Percentiles rank a stretch among this genome's conserved stretches.
phyloP scores from a whole-genome alignment of 176 grass and related monocot species.

The Puccinellia tenuiflora region DNA sequence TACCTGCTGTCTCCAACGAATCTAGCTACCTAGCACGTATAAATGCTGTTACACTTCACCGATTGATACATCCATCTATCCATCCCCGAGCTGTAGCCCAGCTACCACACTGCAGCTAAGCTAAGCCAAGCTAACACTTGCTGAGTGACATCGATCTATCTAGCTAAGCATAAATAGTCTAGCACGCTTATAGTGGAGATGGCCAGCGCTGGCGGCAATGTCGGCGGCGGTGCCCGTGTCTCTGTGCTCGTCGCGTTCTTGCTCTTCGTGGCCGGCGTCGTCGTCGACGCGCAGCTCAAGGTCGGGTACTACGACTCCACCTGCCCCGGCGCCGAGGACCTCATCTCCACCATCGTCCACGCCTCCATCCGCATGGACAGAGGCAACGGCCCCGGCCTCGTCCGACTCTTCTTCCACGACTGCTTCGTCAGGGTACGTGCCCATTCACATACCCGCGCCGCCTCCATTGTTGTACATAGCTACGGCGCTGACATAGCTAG shows the following conservation, averaged over 20 bases:
- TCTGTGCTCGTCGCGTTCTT: neutral
- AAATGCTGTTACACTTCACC: conserved; percentile 9
- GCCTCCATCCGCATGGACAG: conserved; percentile 32
- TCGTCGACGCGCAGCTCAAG: conserved; percentile 18
- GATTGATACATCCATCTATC: neutral
- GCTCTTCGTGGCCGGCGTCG: neutral
- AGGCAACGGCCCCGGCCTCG: conserved; percentile 50
- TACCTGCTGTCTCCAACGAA: neutral
- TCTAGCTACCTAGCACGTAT: neutral
- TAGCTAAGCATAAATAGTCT: neutral
- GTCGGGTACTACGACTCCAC: conserved; percentile 22
- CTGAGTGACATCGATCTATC: neutral
- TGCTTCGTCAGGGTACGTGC: conserved; percentile 60
- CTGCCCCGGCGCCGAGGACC: conserved; percentile 27
- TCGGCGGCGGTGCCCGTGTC: neutral
- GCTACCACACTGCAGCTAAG: neutral
- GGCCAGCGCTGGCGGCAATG: neutral
- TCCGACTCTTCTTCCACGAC: conserved; percentile 76
- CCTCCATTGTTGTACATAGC: neutral
- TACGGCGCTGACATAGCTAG: neutral
- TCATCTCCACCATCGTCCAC: conserved; percentile 39
- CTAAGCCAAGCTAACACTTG: neutral
- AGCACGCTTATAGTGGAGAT: neutral
- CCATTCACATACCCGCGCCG: too few species aligned
- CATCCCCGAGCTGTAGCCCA: neutral